A percentile compares a stretch with the other conserved stretches of the same genome.
Conservation (phyloP, 179 eudicot species). For the Corrigiola litoralis region DNA sequence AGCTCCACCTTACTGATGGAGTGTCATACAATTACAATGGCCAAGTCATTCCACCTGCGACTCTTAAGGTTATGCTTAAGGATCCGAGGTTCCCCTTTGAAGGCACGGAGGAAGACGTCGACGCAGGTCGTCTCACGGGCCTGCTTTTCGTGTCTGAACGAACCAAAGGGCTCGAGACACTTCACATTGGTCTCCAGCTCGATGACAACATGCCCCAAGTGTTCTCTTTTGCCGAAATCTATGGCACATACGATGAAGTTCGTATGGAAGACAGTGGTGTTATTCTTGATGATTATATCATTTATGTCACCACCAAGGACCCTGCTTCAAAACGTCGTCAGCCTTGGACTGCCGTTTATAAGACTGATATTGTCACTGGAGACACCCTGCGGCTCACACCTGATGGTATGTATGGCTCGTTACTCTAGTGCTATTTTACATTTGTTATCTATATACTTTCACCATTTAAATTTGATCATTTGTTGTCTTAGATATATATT, state of each 20-base stretch:
- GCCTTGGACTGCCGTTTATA: conserved; percentile 25
- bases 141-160: conserved; percentile 18
- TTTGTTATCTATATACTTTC: no score
- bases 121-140: background rate
- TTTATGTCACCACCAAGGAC: conserved; percentile 13
- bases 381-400: conserved; percentile 12
- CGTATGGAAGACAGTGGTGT: conserved; percentile 21
- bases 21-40: conserved; percentile 22
- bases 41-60: conserved; percentile 4
- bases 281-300: conserved; percentile 10
- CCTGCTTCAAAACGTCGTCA: background rate
- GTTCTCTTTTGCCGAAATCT: conserved; percentile 7
- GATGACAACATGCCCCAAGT: background rate
- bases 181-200: conserved; percentile 3
- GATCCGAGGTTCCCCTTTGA: background rate
- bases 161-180: conserved; percentile 1
- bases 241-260: background rate
- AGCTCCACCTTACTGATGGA: conserved; percentile 5
- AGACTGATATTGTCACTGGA: background rate
- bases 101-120: conserved; percentile 4
- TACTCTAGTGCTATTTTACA: no score
- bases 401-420: background rate
- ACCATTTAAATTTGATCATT: no score
- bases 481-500: no score
- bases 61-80: conserved; percentile 12